A percentile compares a stretch with the other conserved stretches of the same genome.
These are phyloP conservation scores for Alternaria incomplexa DNA, from an alignment of 2,329 filamentous ascomycete species.

Conservation along the genomic window DNA sequence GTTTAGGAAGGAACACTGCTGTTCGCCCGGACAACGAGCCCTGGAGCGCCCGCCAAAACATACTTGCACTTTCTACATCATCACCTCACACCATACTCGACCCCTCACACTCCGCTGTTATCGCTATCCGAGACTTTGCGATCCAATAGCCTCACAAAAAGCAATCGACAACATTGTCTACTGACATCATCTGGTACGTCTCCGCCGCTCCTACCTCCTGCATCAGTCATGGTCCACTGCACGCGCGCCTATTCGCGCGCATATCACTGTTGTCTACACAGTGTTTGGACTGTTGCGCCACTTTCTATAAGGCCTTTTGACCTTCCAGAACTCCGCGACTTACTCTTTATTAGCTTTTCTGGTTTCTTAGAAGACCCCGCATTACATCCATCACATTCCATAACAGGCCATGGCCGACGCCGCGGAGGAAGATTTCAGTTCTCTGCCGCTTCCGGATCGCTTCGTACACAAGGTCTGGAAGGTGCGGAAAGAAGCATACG, in stretches of 20 bases:
- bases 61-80: conserved; percentile 9
- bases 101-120: conserved; percentile 1
- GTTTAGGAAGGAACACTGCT: conserved; percentile 8
- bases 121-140: background rate
- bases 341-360: background rate
- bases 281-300: background rate
- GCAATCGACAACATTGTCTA: background rate
- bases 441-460: conserved; percentile 77
- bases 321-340: conserved; percentile 3
- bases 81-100: background rate
- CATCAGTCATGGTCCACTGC: conserved; percentile 3
- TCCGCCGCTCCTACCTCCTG: background rate
- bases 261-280: background rate
- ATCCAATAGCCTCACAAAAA: background rate
- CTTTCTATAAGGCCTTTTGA: background rate
- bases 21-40: conserved; percentile 8
- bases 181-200: conserved; percentile 15
- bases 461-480: conserved; percentile 97
- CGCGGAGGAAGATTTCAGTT: conserved; percentile 78
- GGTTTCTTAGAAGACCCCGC: conserved; percentile 7
- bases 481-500: conserved; percentile 92
- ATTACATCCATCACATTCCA: conserved; percentile 13
- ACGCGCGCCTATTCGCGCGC: background rate
- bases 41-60: conserved; percentile 1
- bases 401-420: conserved; percentile 71